Evolutionary conservation across 352 stramenopile genomes (phyloP), one percentile per base, ranked within the genome.

Genomic region (Phytophthora cryptogea): DNA sequence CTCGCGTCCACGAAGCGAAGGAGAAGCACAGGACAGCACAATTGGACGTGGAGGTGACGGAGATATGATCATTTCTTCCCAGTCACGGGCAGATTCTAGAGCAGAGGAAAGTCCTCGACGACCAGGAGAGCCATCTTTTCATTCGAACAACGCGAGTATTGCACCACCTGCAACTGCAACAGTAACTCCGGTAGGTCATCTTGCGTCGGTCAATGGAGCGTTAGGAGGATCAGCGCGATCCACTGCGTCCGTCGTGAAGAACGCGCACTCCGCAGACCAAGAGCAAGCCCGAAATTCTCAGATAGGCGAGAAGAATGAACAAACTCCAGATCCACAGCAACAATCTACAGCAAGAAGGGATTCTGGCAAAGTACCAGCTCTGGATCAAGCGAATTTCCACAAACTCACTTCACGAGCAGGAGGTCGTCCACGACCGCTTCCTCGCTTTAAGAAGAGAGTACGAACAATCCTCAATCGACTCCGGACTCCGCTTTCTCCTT

Each of bases 101-200:
- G 8, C 17, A 35, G 61, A 69, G 3, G 61, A 69, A 28, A 69
- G 41, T 16, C 61, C 61, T 23, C 47, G 54, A 16, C 46, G 47
- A 35, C 47, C 61, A n/a, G 54, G 54, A 32, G 54, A 47, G 10
- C 54, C 61, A 10, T 65, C 46, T 1, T 65, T 64, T 23, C 54
- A 68, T 10, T 59, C 54, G 8, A 50, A 36, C 13, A 50, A 48
- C 6, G 8, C 39, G 28, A 54, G 35, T 10, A 17, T 43, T 17
- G n/a, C 33, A 36, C 28, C 61, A 16, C 46, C 46, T 14, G 10
- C 60, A 17, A 44, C 42, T 17, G 60, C 45, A 20, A 20, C 54
- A 35, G n/a, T 59, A 44, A 32, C 31, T 44, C 51, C 58, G 10
- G 43, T 46, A 13, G 44, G 26, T 8, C 8, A 37, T 28, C 42